Percentiles rank a stretch among this genome's conserved stretches.
These are phyloP conservation scores for Apiospora pterosperma DNA, from an alignment of 2,329 filamentous ascomycete species.

Conservation along the genomic window DNA sequence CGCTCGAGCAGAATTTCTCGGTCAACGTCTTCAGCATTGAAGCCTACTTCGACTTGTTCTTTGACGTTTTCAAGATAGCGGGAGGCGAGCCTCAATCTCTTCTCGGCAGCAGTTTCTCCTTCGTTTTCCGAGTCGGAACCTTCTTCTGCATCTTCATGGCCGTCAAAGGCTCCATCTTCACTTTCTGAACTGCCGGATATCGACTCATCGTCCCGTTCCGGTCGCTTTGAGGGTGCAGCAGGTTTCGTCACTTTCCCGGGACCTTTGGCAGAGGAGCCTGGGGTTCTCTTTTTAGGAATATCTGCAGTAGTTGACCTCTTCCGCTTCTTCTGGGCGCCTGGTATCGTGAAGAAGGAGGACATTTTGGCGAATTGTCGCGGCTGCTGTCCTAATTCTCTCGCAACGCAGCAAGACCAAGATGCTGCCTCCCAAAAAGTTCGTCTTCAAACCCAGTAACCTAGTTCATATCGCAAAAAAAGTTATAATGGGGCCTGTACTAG, in stretches of 20 bases:
- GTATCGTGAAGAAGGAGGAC: conserved; percentile 95
- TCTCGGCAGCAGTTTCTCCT: conserved; percentile 85
- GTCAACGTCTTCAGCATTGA: conserved; percentile 92
- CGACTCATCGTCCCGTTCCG: conserved; percentile 64
- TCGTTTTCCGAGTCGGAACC: conserved; percentile 67
- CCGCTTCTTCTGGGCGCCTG: conserved; percentile 84
- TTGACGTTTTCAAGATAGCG: conserved; percentile 89
- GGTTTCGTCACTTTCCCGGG: conserved; percentile 15
- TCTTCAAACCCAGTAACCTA: conserved; percentile 14
- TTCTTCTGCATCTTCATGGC: conserved; percentile 42
- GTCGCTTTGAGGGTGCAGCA: conserved; percentile 41
- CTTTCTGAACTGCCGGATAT: conserved; percentile 82
- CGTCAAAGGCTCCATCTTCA: conserved; percentile 53
- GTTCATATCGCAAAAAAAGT: conserved; percentile 14
- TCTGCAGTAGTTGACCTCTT: conserved; percentile 63
- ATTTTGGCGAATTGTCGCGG: conserved; percentile 43
- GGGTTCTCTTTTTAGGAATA: conserved; percentile 55
- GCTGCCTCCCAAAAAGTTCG: conserved; percentile 6
- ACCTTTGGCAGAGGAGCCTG: conserved; percentile 17
- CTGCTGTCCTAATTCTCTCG: conserved; percentile 9
- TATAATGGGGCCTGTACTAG: conserved; percentile 4
- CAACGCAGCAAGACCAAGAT: conserved; percentile 2
- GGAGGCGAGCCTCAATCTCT: conserved; percentile 82
- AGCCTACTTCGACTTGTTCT: conserved; percentile 74
- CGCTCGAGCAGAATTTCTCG: conserved; percentile 87